Percentiles rank a stretch among this genome's conserved stretches.
These are phyloP conservation scores for Chalaropsis thielavioides DNA, from an alignment of 2,329 filamentous ascomycete species.

Conservation along the genomic window DNA sequence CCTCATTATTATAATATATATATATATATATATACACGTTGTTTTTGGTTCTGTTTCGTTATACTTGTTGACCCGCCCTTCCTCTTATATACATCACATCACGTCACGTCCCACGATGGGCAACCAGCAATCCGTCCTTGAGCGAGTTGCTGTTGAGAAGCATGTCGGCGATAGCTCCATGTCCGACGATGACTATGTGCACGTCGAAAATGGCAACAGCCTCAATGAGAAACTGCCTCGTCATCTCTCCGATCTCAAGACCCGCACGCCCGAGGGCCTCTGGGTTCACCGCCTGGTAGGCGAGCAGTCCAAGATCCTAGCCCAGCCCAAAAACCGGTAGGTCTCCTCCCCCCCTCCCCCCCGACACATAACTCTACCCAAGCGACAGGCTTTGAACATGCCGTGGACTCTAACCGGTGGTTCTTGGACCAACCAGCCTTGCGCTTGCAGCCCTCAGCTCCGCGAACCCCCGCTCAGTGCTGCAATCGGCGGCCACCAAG, in stretches of 20 bases:
- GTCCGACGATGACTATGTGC: slow-evolving; percentile 2
- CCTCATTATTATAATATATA: too few relatives aligned
- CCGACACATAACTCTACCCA: too few relatives aligned
- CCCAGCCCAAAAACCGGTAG: slow-evolving; percentile 52
- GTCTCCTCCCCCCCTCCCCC: too few relatives aligned
- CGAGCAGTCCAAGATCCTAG: slow-evolving; percentile 48
- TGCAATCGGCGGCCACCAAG: slow-evolving; percentile 47
- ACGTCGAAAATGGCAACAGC: neutral
- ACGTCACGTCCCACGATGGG: slow-evolving; percentile 5
- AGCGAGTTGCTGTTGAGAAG: neutral
- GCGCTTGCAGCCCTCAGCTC: slow-evolving; percentile 59
- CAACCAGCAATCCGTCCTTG: slow-evolving; percentile 5
- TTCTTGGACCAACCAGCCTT: slow-evolving; percentile 37
- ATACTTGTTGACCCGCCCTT: neutral
- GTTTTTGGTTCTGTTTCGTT: too few relatives aligned
- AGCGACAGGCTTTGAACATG: neutral
- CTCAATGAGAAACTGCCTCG: slow-evolving; percentile 9
- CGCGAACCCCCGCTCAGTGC: slow-evolving; percentile 49
- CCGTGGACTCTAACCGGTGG: neutral
- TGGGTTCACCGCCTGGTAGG: slow-evolving; percentile 36
- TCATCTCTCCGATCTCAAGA: slow-evolving; percentile 11
- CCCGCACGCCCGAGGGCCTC: slow-evolving; percentile 31
- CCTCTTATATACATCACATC: neutral
- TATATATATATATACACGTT: too few relatives aligned
- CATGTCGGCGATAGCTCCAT: neutral